These are phyloP conservation scores for Fraxinus sp. DNA, from an alignment of 305 asterid genomes.

Conservation along the genomic window DNA sequence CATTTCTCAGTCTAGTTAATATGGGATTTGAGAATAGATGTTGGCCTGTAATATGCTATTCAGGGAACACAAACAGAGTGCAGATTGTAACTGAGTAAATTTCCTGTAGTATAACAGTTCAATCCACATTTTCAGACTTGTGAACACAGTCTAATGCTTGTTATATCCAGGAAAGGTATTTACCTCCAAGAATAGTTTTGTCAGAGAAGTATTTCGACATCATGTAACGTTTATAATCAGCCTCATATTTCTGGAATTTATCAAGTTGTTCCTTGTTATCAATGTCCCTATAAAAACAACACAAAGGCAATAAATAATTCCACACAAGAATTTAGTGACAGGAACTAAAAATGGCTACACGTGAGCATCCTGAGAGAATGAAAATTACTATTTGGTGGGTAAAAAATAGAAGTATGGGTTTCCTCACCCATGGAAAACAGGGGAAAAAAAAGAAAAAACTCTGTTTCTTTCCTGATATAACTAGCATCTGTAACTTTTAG, in stretches of 20 bases:
- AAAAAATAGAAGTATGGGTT: not conserved
- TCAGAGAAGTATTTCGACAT: conserved; percentile 83
- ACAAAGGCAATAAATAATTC: conserved; percentile 16
- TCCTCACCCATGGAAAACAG: not conserved
- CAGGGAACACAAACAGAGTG: not conserved
- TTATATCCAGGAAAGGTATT: conserved; percentile 10
- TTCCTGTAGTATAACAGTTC: not conserved
- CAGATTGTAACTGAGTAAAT: not conserved
- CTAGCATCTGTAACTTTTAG: not conserved
- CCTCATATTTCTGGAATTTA: conserved; percentile 61
- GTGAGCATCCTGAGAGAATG: not conserved
- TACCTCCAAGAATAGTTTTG: conserved; percentile 87
- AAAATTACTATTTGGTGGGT: not conserved
- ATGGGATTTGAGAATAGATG: not conserved
- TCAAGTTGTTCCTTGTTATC: conserved; percentile 43
- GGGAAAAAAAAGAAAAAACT: not conserved
- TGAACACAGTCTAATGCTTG: not conserved
- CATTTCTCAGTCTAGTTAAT: not conserved
- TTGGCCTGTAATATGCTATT: not conserved
- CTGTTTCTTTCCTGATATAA: not conserved
- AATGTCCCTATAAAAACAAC: conserved; percentile 40
- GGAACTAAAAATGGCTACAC: not conserved
- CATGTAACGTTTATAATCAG: conserved; percentile 55
- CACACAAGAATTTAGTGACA: conserved; percentile 14
- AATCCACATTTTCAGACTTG: not conserved